Evolutionary conservation across 2,329 filamentous ascomycete genomes (phyloP), one percentile per base, ranked within the genome.

Genomic region (Diaporthe longicolla): DNA sequence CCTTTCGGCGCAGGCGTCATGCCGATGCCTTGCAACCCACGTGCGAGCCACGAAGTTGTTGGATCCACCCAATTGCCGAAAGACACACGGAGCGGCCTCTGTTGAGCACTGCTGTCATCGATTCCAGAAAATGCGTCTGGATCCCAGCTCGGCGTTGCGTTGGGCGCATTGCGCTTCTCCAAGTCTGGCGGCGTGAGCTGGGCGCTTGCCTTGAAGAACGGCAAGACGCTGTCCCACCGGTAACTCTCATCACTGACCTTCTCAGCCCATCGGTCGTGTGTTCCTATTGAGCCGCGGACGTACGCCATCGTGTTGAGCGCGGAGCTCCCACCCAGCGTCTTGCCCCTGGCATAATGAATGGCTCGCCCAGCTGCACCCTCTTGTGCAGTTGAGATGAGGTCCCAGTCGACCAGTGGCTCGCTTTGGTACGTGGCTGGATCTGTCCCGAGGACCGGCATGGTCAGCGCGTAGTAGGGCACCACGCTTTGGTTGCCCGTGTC

Each of bases 381-480:
- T 3, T 70, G 68, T 10, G 72, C 52, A 1, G 19, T 35, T 0
- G 73, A 73, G 24, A 70, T 61, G 10, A 75, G 70, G 29, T 72
- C 73, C 73, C 73, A 75, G 57, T 75, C 73, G 32, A 75, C 45
- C 37, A 75, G 40, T 3, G 73, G 73, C 50, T 75, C 70, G 24
- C 37, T 29, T 19, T 74, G 68, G 55, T 55, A 73, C 19, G 65
- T 70, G 11, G 21, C 48, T 2, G 52, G 11, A 15, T 55, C 68
- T 17, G 52, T 59, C 26, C n/a, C n/a, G 32, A 55, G 61, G 11
- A 66, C 68, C 2, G 68, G 52, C 40, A 55, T 17, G 50, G 21
- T 57, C 26, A 70, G 13, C 5, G 71, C 55, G 26, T 74, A 74
- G n/a, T 71, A 63, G 21, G 73, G 73, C 7, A 73, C 73, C 11